phyloP scores from a whole-genome alignment of 768 basidiomycete genomes.

The Rhizopogon vesiculosus region DNA sequence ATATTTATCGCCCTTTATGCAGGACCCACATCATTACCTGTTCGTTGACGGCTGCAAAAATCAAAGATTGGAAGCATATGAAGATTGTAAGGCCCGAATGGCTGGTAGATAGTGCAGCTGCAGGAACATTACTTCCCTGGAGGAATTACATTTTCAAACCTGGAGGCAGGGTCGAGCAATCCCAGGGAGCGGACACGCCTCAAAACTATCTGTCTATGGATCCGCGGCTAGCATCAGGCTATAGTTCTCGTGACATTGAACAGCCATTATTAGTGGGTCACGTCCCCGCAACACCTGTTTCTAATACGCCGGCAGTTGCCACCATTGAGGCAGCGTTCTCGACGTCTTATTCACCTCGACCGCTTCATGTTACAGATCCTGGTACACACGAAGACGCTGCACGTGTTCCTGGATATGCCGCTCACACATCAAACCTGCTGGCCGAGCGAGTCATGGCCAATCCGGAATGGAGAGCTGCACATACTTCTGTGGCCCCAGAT shows the following conservation, averaged over 20 bases:
- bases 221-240: neutral
- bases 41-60: slow-evolving; percentile 85
- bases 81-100: slow-evolving; percentile 88
- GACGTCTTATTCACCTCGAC: slow-evolving; percentile 10
- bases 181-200: slow-evolving; percentile 38
- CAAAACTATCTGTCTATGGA: slow-evolving; percentile 5
- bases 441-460: slow-evolving; percentile 80
- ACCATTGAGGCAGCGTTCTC: neutral
- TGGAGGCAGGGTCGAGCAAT: slow-evolving; percentile 39
- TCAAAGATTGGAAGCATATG: slow-evolving; percentile 84
- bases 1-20: slow-evolving; percentile 1
- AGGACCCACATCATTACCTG: slow-evolving; percentile 93
- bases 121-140: slow-evolving; percentile 75
- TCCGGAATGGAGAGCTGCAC: slow-evolving; percentile 78
- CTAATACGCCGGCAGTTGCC: neutral
- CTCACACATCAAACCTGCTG: slow-evolving; percentile 60
- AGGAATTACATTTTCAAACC: slow-evolving; percentile 59
- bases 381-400: slow-evolving; percentile 36
- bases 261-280: neutral
- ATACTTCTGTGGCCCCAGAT: slow-evolving; percentile 82
- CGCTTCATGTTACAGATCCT: slow-evolving; percentile 39
- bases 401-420: slow-evolving; percentile 61
- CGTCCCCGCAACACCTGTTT: neutral
- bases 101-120: slow-evolving; percentile 77
- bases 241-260: neutral